Base-by-base conservation (phyloP, 495 filamentous ascomycete genomes). In the Aspergillus carlsbadensis region DNA sequence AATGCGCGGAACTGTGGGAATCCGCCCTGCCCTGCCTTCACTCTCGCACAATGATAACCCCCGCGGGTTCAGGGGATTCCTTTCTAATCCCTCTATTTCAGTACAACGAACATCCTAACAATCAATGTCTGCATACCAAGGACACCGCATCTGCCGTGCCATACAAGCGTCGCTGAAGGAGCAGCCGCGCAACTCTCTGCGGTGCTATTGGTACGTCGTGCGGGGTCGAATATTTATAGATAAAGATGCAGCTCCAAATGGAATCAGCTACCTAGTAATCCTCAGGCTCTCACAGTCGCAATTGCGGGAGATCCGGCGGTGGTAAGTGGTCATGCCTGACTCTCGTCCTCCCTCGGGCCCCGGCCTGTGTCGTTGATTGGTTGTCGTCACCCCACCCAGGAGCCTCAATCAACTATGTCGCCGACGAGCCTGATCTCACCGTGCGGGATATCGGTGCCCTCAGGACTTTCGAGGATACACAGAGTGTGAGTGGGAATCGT, bases 141-240 rank as follows among this genome's bases (percentile, higher is more conserved):
- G 49, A 15, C 49, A 52, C 6, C 40, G 34, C 15, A 52, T 39
- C 6, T 52, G 49, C 35, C 33, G 49, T n/a, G 17, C n/a, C 10
- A 41, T 52, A 31, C 49, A 39, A 7, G 49, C 40, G 17, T 24
- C 18, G n/a, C 7, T 52, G 15, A 24, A 39, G 33, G 10, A 52
- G 18, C 49, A 40, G 33, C 34, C 49, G 14, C 34, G 17, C 3
- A 26, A 14, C 35, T 52, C 49, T 17, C 49, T 52, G 11, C 5
- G 35, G 8, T 52, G 49, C 14, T 24, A 52, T 40, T 52, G 49
- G 49, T 52, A 52, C 18, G 35, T 39, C n/a, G n/a, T n/a, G n/a
- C n/a, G n/a, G n/a, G n/a, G n/a, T n/a, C n/a, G n/a, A n/a, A n/a
- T n/a, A n/a, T n/a, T n/a, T n/a, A n/a, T n/a, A n/a, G n/a, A n/a